Evolutionary conservation across 306 rosid species (phyloP), one percentile per base, ranked within the genome.

Genomic region (Vicia faba): DNA sequence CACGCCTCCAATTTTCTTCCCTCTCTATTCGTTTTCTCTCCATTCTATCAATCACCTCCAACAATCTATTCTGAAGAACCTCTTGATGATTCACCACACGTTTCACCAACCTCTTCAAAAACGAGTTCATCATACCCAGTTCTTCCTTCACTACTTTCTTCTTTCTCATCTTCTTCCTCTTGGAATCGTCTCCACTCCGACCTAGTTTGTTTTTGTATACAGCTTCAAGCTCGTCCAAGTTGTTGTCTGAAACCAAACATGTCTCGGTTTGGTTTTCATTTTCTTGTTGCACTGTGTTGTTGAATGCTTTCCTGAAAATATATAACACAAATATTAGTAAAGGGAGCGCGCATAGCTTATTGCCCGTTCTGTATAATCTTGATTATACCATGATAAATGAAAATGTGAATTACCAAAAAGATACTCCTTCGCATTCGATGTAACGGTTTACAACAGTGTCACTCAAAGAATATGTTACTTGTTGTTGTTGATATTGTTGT

Each of bases 1-100:
- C 41, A 14, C 15, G 43, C 29, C 64, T 55, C 73, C 73, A 68
- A 5, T 48, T 35, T 28, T 54, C 43, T 55, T 55, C 73, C 43
- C 73, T 54, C 35, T 54, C 43, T 20, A 20, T 51, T 23, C 58
- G 25, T 51, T 20, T 29, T 51, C 25, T 51, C 7, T 51, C 58
- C 33, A 51, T 51, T 51, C 58, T 51, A 9, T 51, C 58, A 20
- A 51, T 51, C 58, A 23, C 58, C 29, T 20, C 58, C 33, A 51
- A 51, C n/a, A 51, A 4, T 51, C 20, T 51, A 4, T 51, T 51
- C 58, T 51, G 58, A 25, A 51, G 29, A 51, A 20, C 31, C 58
- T 51, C 58, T 51, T 51, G 58, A 9, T 51, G 58, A 51, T 51
- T 11, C 20, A 51, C 31, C 58, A 51, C 8, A 23, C 14, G 23